A percentile compares a stretch with the other conserved stretches of the same genome.
These are phyloP conservation scores for Scolecobasidium constrictum DNA, from an alignment of 2,329 filamentous ascomycete genomes.

Conservation along the genomic window DNA sequence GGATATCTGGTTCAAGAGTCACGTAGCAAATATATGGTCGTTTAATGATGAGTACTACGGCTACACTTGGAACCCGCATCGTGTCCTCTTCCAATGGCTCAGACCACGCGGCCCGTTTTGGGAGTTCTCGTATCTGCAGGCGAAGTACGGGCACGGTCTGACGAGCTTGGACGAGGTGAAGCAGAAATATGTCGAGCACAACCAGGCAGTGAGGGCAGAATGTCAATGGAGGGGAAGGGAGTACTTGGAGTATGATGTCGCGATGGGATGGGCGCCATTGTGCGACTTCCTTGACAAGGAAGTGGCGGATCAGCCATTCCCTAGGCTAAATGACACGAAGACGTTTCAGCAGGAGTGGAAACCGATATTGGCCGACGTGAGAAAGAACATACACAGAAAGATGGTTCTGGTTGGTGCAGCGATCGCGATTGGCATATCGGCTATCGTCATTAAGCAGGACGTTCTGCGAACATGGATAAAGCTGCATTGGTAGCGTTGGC, in stretches of 20 bases:
- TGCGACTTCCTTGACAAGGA: conserved; percentile 12
- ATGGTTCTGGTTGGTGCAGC: no score
- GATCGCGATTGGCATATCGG: no score
- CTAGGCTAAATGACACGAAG: conserved; percentile 10
- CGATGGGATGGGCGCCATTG: conserved; percentile 13
- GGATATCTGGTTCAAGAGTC: conserved; percentile 7
- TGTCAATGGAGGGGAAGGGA: conserved; percentile 1
- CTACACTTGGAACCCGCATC: background rate
- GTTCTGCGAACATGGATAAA: no score
- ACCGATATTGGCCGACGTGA: conserved; percentile 5
- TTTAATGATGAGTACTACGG: conserved; percentile 1
- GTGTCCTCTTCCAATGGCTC: conserved; percentile 2
- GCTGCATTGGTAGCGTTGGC: no score
- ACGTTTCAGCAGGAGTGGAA: conserved; percentile 8
- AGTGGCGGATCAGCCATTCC: conserved; percentile 11
- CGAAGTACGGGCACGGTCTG: background rate
- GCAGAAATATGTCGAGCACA: conserved; percentile 11
- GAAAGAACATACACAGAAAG: no score
- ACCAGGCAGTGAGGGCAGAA: conserved; percentile 5
- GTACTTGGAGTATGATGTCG: conserved; percentile 11
- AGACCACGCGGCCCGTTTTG: background rate
- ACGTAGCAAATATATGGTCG: background rate
- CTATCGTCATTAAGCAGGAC: no score
- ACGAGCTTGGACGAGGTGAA: conserved; percentile 9
- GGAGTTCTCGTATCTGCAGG: conserved; percentile 1